Evolutionary conservation across 805 yeast species (phyloP), one percentile per base, ranked within the genome.

Genomic region (Wickerhamomyces alni): DNA sequence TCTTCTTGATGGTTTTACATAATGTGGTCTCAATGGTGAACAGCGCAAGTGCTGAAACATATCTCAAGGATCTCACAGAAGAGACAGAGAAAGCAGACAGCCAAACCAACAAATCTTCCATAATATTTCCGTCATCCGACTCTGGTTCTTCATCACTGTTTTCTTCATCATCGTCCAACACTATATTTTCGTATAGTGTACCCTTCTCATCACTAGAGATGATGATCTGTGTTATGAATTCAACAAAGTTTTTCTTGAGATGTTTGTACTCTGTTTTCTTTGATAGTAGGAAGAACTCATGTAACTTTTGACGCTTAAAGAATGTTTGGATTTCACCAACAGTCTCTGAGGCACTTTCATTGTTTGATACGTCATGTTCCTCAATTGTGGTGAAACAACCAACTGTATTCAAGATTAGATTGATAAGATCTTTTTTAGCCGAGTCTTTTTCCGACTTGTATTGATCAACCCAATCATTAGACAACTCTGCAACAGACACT

Each of bases 281-380:
- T 15, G 82, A 68, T 13, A 66, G 45, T 40, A 87, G 67, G 8
- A 89, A 87, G 47, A 75, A 85, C 48, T 85, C 93, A 51, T 82
- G 89, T 29, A 67, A 54, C 38, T 68, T 67, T 57, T 84, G 89
- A 12, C 66, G 64, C 39, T 72, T 66, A 48, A 85, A 84, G 33
- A 74, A 61, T 16, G 75, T 65, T 45, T 84, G 83, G 21, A 88
- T 61, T 57, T 87, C 95, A 4, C 72, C 77, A 9, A 86, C 74
- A 0, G 96, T 85, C 27, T 80, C 83, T 13, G 73, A 65, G 1
- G 93, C 84, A 8, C 85, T 75, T 31, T 83, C 88, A 38, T 74
- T 66, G 51, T 79, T 80, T 18, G 66, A 67, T 36, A 87, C 79
- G 56, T 88, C 96, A 57, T 89, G 95, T 21, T 77, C 75, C 43